phyloP scores from a whole-genome alignment of 805 yeast species.

The Priceomyces melissophilus region DNA sequence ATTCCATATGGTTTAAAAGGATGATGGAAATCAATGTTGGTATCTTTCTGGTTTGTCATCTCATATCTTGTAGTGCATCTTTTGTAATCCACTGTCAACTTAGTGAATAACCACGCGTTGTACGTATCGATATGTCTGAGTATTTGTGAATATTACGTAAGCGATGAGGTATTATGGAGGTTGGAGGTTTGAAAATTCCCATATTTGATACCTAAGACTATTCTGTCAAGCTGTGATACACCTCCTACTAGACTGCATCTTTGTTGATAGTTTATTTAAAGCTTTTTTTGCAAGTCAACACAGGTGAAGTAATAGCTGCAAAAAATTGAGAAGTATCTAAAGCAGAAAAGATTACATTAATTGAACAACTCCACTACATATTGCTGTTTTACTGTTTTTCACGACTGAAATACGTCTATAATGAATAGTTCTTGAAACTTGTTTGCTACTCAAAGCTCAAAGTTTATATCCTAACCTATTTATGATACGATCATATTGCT shows the following conservation, averaged over 20 bases:
- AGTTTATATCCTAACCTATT: conserved; percentile 1
- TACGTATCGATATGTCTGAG: background rate
- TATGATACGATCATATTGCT: conserved; percentile 9
- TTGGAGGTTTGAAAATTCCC: too few species aligned
- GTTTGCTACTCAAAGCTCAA: background rate
- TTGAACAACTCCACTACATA: too few species aligned
- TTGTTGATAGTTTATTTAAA: too few species aligned
- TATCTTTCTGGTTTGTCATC: background rate
- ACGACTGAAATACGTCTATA: too few species aligned
- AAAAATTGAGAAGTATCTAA: background rate
- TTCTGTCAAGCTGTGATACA: too few species aligned
- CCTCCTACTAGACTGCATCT: too few species aligned
- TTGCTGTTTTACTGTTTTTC: too few species aligned
- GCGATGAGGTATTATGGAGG: too few species aligned
- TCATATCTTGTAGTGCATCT: background rate
- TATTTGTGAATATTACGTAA: background rate
- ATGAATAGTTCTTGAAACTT: too few species aligned
- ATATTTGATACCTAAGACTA: too few species aligned
- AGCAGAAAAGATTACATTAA: background rate
- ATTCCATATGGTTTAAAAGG: conserved; percentile 82
- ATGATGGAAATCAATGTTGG: conserved; percentile 49
- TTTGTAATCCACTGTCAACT: background rate
- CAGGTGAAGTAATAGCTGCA: too few species aligned
- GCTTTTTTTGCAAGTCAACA: too few species aligned
- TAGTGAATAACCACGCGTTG: background rate